These are phyloP conservation scores for Aschersonia sp. DNA, from an alignment of 2,329 filamentous ascomycete genomes.

Conservation along the genomic window DNA sequence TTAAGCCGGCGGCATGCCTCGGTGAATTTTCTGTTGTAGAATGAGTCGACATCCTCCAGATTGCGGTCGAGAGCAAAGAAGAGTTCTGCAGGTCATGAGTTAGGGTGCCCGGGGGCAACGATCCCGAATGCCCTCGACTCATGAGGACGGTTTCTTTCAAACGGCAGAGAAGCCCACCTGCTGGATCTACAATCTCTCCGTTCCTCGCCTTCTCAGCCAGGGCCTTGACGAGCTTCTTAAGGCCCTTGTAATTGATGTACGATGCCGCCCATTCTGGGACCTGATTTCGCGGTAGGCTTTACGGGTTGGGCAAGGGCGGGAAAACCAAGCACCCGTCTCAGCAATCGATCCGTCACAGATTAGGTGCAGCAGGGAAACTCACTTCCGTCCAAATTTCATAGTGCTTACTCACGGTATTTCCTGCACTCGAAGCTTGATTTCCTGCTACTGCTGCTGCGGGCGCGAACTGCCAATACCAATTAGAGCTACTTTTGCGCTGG, in stretches of 20 bases:
- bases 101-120: conserved; percentile 13
- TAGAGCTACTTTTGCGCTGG: too few species aligned
- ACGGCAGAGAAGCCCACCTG: conserved; percentile 50
- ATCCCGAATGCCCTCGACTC: conserved; percentile 9
- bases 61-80: conserved; percentile 95
- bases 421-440: too few species aligned
- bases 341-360: conserved; percentile 3
- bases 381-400: conserved; percentile 54
- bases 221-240: conserved; percentile 92
- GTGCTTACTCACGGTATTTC: conserved; percentile 1
- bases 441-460: too few species aligned
- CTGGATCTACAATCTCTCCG: conserved; percentile 70
- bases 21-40: conserved; percentile 91
- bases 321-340: conserved; percentile 4
- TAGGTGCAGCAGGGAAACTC: conserved; percentile 13
- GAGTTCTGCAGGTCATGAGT: conserved; percentile 53
- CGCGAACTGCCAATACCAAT: too few species aligned
- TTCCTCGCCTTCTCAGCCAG: conserved; percentile 50
- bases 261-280: conserved; percentile 75
- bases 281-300: conserved; percentile 62
- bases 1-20: conserved; percentile 75
- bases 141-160: conserved; percentile 5
- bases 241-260: conserved; percentile 80
- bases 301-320: not conserved
- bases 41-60: conserved; percentile 88